Evolutionary conservation across 306 rosid genomes (phyloP), one percentile per base, ranked within the genome.

Genomic region (Prinsepia uniflora): DNA sequence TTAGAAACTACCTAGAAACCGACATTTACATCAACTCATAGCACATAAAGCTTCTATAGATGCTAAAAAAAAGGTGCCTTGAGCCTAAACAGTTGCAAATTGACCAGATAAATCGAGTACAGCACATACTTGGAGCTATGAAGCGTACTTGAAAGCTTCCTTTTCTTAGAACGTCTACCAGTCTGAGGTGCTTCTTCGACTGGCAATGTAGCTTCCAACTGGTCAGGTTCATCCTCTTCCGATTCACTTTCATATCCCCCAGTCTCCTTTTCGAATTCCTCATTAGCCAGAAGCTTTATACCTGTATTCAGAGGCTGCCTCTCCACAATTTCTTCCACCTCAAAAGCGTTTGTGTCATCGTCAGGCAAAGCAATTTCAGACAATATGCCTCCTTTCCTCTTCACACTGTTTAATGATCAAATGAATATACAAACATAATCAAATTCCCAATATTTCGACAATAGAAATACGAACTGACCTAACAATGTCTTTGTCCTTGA

Each of bases 401-500:
- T 85, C 83, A 91, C 92, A 61, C 99, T 95, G 77, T 54, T 17
- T 30, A 72, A 22, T 15, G 10, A 18, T n/a, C 61, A 71, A 20
- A 24, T 52, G n/a, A 57, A 54, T 54, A 44, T 7, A 45, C 6
- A 18, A n/a, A 45, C 61, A 17, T 13, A 49, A 52, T 17, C 17
- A 50, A 17, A 0, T 47, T 47, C 18, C 63, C 43, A 13, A 43
- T 48, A 72, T 0, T 52, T 19, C 34, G 70, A 22, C 34, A 43
- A 36, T 6, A 43, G 43, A 57, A 72, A 2, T 4, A 67, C 1
- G 50, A 72, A 84, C 91, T 74, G 46, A 95, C 97, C 92, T 65
- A 67, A 95, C 63, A 65, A 91, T 78, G 74, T 91, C 99, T 72
- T 78, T 85, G 24, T 95, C 97, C 91, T 81, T 91, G 79, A 95